Evolutionary conservation across 2,329 filamentous ascomycete species (phyloP).

Genomic region (Beauveria medogensis): DNA sequence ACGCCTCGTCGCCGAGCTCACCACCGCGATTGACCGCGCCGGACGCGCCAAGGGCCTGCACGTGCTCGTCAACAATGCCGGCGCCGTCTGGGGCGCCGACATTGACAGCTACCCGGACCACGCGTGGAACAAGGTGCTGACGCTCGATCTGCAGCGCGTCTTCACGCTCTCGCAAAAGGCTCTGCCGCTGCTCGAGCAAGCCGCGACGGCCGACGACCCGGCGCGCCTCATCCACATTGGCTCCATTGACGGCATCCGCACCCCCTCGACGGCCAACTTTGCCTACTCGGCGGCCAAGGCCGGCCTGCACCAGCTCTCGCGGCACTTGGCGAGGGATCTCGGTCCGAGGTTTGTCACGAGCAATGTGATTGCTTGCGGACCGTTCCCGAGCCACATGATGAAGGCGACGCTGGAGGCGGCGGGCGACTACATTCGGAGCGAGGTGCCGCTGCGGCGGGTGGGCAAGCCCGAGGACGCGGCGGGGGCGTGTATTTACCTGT

Average conservation of each 20-base stretch:
- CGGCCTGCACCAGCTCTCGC: conserved; percentile 54
- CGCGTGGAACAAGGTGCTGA: conserved; percentile 52
- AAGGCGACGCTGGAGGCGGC: conserved; percentile 48
- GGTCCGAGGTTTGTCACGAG: conserved; percentile 52
- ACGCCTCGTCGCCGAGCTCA: conserved; percentile 43
- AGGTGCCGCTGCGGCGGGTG: conserved; percentile 59
- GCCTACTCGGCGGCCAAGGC: conserved; percentile 56
- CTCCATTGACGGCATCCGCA: conserved; percentile 52
- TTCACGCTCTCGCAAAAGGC: conserved; percentile 58
- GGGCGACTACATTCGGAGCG: conserved; percentile 44
- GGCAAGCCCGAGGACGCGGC: conserved; percentile 62
- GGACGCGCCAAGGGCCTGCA: conserved; percentile 44
- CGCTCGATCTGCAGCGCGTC: conserved; percentile 60
- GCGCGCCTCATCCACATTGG: conserved; percentile 58
- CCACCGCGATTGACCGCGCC: conserved; percentile 16
- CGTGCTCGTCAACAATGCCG: conserved; percentile 59
- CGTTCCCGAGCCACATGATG: conserved; percentile 65
- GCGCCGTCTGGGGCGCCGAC: conserved; percentile 55
- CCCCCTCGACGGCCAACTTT: conserved; percentile 51
- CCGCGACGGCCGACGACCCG: conserved; percentile 34
- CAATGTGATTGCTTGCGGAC: conserved; percentile 65
- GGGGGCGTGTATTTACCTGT: conserved; percentile 62
- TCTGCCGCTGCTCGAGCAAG: conserved; percentile 49
- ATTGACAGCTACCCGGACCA: conserved; percentile 51
- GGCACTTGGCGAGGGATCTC: conserved; percentile 51